Evolutionary conservation across 805 yeast genomes (phyloP).

Genomic region (Yueomyces sp.): DNA sequence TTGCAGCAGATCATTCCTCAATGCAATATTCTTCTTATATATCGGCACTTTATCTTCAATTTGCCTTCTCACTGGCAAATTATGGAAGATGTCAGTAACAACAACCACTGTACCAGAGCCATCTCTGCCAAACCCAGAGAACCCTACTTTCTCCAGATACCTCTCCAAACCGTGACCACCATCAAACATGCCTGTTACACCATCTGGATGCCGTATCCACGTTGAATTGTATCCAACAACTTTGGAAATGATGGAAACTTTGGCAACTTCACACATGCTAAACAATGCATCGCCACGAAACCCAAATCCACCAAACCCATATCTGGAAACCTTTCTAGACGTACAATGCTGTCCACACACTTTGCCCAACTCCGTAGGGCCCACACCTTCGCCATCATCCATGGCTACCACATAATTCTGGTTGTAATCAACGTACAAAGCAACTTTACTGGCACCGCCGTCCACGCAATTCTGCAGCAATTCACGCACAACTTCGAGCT

Average conservation of each 20-base stretch:
- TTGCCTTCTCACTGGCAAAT: slow-evolving; percentile 17
- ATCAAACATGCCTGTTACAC: neutral
- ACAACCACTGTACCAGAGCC: slow-evolving; percentile 12
- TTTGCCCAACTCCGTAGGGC: slow-evolving; percentile 29
- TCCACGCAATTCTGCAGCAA: slow-evolving; percentile 44
- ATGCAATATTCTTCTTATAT: slow-evolving; percentile 2
- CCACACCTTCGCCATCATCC: slow-evolving; percentile 69
- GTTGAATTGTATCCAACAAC: slow-evolving; percentile 16
- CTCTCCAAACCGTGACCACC: neutral
- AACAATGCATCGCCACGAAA: slow-evolving; percentile 63
- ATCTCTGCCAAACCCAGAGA: neutral
- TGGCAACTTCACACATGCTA: slow-evolving; percentile 36
- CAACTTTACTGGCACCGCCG: slow-evolving; percentile 31
- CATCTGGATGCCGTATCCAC: slow-evolving; percentile 10
- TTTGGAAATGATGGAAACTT: slow-evolving; percentile 37
- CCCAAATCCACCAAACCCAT: slow-evolving; percentile 36
- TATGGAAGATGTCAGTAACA: slow-evolving; percentile 12
- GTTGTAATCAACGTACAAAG: slow-evolving; percentile 25
- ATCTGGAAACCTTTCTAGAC: slow-evolving; percentile 38
- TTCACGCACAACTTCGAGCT: slow-evolving; percentile 20
- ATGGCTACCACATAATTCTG: slow-evolving; percentile 28
- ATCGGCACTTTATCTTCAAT: slow-evolving; percentile 5
- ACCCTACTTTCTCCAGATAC: neutral
- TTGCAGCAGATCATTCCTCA: slow-evolving; percentile 12
- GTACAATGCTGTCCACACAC: slow-evolving; percentile 41